phyloP scores from a whole-genome alignment of 768 basidiomycete genomes.

The Termitomyces titanicus region DNA sequence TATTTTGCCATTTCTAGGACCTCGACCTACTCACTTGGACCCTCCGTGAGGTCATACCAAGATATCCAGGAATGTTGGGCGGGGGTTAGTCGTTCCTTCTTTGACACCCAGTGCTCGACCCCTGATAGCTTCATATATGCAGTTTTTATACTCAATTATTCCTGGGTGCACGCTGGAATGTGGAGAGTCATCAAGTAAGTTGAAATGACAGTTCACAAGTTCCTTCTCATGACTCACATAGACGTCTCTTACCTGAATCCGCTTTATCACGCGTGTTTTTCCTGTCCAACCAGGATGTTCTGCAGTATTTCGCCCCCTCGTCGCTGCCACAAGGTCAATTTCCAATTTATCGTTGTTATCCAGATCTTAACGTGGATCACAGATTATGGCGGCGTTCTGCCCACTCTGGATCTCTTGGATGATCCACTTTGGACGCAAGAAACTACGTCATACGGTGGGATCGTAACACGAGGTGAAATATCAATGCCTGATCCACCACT shows the following conservation, averaged over 20 bases:
- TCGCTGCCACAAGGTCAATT: constrained; percentile 56
- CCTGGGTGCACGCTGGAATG: constrained; percentile 67
- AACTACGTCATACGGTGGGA: constrained; percentile 13
- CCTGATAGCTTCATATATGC: constrained; percentile 4
- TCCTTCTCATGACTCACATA: constrained; percentile 22
- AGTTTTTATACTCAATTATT: constrained; percentile 74
- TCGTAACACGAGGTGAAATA: constrained; percentile 9
- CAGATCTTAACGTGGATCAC: constrained; percentile 9
- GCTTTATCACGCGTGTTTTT: constrained; percentile 67
- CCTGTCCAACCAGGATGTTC: constrained; percentile 50
- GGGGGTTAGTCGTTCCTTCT: constrained; percentile 43
- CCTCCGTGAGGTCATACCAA: constrained; percentile 61
- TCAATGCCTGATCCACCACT: constrained; percentile 16
- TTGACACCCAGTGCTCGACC: constrained; percentile 1
- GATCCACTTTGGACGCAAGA: constrained; percentile 41
- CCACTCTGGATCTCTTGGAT: constrained; percentile 44
- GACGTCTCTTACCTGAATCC: constrained; percentile 58
- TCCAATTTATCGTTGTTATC: neutral
- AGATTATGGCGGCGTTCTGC: constrained; percentile 71
- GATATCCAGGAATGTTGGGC: constrained; percentile 74
- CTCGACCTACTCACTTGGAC: constrained; percentile 63
- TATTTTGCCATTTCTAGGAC: constrained; percentile 33
- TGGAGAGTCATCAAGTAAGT: constrained; percentile 67
- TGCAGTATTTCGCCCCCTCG: constrained; percentile 48
- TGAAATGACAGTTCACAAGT: neutral